Evolutionary conservation across 208 protist species (phyloP), one percentile per base, ranked within the genome.

Genomic region (Wallacemonas sp.): DNA sequence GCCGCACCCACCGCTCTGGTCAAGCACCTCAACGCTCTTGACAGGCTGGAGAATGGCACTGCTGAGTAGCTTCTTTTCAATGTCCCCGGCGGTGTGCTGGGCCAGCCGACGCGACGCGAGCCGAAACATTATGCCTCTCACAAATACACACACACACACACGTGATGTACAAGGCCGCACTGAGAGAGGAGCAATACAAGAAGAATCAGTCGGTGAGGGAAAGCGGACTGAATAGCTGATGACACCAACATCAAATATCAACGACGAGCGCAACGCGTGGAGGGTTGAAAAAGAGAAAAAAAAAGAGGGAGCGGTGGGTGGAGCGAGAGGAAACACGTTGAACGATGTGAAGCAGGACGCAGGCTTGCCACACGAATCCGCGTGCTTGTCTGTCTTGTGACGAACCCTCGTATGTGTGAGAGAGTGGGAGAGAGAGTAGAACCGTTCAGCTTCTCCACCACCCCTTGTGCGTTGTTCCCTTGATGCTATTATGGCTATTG

Each of bases 1-100:
- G 2, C 90, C 90, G 64, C 90, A 95, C 19, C 90, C 90, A 0
- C 71, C 77, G 66, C 87, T 93, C 36, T 71, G 74, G 63, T 95
- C 90, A 8, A 82, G 71, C 24, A 95, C 90, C 27, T 68, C 63
- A 9, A 93, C 66, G 13, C 66, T 73, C 26, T 73, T 57, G 3
- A 89, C 44, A 3, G 90, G 90, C 62, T 84, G 52, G 24, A 95
- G 77, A 3, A 63, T 36, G 8, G 71, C 68, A 53, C 75, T 82
- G 1, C 71, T 66, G 63, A 60, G 50, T 27, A 95, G 63, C 66
- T 95, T 95, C n/a, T 76, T 72, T 39, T 89, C 79, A 53, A 95
- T 88, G 41, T 91, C 82, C 24, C 71, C 68, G 13, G 83, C 78
- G 21, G 77, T 89, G 53, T 81, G 44, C 30, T 42, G 57, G 26